Percentiles rank a stretch among this genome's conserved stretches.
Evolutionary conservation across 345 rosid genomes (phyloP).

Genomic region (Eutrema japonicum): DNA sequence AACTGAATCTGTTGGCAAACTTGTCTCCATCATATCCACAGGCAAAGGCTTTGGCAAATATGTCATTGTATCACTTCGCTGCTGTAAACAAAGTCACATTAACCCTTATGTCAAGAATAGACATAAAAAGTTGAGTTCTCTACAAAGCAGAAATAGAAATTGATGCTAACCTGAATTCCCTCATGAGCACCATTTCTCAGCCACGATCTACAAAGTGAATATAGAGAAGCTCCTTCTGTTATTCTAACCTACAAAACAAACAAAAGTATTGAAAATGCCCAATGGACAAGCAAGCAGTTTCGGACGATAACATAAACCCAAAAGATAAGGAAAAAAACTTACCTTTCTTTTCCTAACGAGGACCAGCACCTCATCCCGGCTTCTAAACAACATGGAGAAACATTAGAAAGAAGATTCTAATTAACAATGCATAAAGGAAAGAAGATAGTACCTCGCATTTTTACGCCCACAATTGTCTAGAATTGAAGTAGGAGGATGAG

Average conservation of each 20-base stretch:
- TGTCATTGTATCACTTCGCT: slow-evolving; percentile 53
- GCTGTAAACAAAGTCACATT: slow-evolving; percentile 48
- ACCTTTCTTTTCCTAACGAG: slow-evolving; percentile 74
- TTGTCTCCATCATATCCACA: slow-evolving; percentile 46
- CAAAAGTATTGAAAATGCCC: slow-evolving; percentile 9
- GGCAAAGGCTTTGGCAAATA: slow-evolving; percentile 86
- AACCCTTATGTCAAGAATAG: neutral
- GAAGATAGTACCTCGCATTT: slow-evolving; percentile 53
- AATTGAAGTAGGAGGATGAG: slow-evolving; percentile 56
- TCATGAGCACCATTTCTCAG: slow-evolving; percentile 82
- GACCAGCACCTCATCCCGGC: slow-evolving; percentile 53
- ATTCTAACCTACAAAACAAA: slow-evolving; percentile 66
- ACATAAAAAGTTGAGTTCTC: neutral
- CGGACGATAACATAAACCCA: neutral
- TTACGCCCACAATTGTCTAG: slow-evolving; percentile 64
- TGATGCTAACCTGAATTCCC: slow-evolving; percentile 62
- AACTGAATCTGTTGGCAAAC: slow-evolving; percentile 49
- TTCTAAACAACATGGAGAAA: slow-evolving; percentile 46
- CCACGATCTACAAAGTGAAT: slow-evolving; percentile 91
- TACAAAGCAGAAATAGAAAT: neutral
- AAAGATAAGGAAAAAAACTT: neutral
- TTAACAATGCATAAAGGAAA: neutral
- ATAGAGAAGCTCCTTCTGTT: slow-evolving; percentile 77
- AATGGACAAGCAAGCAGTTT: slow-evolving; percentile 5
- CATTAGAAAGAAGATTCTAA: neutral